Evolutionary conservation across 257 asterid species (phyloP).

Genomic region (Solanum piurae): DNA sequence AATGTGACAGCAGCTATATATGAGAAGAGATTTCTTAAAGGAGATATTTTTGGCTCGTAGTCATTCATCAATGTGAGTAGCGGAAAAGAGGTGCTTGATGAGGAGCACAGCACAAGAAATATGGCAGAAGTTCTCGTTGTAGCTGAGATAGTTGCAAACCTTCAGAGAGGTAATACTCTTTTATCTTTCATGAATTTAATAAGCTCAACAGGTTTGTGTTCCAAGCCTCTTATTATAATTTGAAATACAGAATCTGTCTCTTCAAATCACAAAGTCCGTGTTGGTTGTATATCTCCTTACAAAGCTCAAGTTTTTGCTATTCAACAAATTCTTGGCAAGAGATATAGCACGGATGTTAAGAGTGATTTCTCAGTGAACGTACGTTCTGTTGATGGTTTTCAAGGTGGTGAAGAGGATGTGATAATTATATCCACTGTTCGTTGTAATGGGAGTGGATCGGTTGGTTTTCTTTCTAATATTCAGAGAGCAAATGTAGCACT

Average conservation of each 20-base stretch:
- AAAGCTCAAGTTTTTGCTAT: conserved; percentile 62
- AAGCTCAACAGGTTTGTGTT: no score
- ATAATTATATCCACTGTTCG: conserved; percentile 64
- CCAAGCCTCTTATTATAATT: background rate
- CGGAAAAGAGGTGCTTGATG: conserved; percentile 38
- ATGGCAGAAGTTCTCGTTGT: conserved; percentile 33
- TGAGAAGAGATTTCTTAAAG: conserved; percentile 24
- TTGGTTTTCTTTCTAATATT: conserved; percentile 56
- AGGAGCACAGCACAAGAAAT: conserved; percentile 30
- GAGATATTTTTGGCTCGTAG: conserved; percentile 20
- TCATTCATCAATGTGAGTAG: conserved; percentile 43
- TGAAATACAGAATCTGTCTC: conserved; percentile 20
- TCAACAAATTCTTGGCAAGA: conserved; percentile 30
- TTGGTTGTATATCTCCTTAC: conserved; percentile 82
- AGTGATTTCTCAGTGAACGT: conserved; percentile 47
- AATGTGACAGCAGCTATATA: conserved; percentile 16
- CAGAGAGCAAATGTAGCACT: conserved; percentile 59
- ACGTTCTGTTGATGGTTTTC: conserved; percentile 66
- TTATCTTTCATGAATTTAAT: background rate
- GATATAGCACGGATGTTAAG: conserved; percentile 32
- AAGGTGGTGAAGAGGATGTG: conserved; percentile 77
- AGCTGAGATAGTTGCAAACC: conserved; percentile 44
- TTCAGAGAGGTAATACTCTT: conserved; percentile 24
- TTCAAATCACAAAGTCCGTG: conserved; percentile 29
- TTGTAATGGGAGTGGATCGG: conserved; percentile 40